Evolutionary conservation across 768 basidiomycete species (phyloP).

Genomic region (Mycena amicta): DNA sequence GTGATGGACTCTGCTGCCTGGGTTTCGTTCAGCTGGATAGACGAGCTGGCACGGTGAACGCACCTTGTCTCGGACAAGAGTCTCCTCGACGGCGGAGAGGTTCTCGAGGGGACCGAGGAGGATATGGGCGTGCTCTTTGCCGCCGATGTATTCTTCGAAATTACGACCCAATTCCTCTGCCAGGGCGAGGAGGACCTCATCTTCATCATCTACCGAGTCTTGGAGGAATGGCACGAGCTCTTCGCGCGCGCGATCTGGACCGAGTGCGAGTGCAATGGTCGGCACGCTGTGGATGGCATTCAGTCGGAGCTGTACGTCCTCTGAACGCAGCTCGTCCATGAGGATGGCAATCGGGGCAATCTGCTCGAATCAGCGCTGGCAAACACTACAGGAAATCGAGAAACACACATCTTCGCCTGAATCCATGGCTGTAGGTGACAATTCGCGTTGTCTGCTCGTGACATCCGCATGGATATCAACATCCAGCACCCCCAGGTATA

Average conservation of each 20-base stretch:
- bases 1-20: constrained; percentile 97
- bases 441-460: constrained; percentile 6
- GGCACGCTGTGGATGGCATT: constrained; percentile 97
- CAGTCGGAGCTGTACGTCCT: constrained; percentile 94
- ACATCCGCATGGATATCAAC: constrained; percentile 30
- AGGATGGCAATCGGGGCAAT: constrained; percentile 95
- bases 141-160: constrained; percentile 95
- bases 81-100: constrained; percentile 95
- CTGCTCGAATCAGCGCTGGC: constrained; percentile 37
- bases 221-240: constrained; percentile 97
- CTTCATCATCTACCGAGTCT: constrained; percentile 99
- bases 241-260: constrained; percentile 90
- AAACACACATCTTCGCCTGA: constrained; percentile 69
- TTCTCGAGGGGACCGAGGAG: constrained; percentile 92
- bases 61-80: constrained; percentile 96
- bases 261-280: constrained; percentile 96
- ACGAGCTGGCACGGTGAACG: constrained; percentile 19
- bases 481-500: constrained; percentile 73
- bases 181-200: constrained; percentile 93
- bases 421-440: constrained; percentile 53
- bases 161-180: constrained; percentile 92
- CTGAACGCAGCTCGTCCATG: constrained; percentile 97
- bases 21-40: constrained; percentile 9
- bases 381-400: constrained; percentile 7
- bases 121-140: constrained; percentile 82